phyloP scores from a whole-genome alignment of 345 rosid species.

The Adansonia digitata region DNA sequence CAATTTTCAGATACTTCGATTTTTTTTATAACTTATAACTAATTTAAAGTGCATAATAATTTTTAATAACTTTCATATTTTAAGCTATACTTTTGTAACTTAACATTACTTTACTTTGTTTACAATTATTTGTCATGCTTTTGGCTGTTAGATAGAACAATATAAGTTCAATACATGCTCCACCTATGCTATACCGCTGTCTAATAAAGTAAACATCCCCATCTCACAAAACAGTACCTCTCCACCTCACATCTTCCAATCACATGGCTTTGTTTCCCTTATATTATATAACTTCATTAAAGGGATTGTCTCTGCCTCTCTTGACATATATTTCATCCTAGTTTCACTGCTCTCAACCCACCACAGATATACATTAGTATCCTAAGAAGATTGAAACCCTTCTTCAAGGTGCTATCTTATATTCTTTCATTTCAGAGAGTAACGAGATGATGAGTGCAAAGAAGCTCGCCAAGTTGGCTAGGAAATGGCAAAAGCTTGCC shows the following conservation, averaged over 20 bases:
- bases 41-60: too few species aligned
- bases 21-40: too few species aligned
- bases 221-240: not conserved
- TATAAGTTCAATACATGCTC: not conserved
- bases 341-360: not conserved
- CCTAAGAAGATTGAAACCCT: not conserved
- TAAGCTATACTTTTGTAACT: too few species aligned
- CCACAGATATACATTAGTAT: not conserved
- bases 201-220: not conserved
- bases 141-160: not conserved
- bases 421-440: not conserved
- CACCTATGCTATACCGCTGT: not conserved
- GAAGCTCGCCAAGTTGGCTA: constrained; percentile 25
- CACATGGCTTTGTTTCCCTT: constrained; percentile 11
- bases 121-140: too few species aligned
- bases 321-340: not conserved
- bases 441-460: constrained; percentile 17
- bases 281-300: not conserved
- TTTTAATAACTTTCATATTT: too few species aligned
- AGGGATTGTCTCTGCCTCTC: not conserved
- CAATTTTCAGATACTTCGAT: too few species aligned
- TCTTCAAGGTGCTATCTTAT: too few species aligned
- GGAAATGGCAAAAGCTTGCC: constrained; percentile 21
- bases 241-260: not conserved
- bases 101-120: too few species aligned